Evolutionary conservation across 83 land plant genomes (phyloP).

Genomic region (Thuja plicata): DNA sequence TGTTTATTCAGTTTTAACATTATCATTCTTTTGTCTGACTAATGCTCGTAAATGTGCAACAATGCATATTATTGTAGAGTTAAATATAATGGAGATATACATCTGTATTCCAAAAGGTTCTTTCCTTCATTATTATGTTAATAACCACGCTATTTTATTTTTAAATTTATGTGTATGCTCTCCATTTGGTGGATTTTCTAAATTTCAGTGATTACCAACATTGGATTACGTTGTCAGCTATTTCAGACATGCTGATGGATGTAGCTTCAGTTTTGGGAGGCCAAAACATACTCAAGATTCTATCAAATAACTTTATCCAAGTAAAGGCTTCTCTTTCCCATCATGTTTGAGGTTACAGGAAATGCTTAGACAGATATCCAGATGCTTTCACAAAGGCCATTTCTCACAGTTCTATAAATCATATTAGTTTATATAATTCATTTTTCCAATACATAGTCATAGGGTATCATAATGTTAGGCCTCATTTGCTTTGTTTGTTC

Average conservation of each 20-base stretch:
- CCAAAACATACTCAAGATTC: constrained; percentile 63
- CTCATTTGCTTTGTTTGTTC: too few species aligned
- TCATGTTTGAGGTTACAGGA: too few species aligned
- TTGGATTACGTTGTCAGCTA: constrained; percentile 43
- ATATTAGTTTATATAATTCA: background rate
- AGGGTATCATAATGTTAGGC: background rate
- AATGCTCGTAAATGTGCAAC: too few species aligned
- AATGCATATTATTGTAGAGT: too few species aligned
- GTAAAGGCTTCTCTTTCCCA: too few species aligned
- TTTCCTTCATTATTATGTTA: background rate
- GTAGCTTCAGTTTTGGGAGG: constrained; percentile 91
- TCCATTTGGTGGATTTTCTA: too few species aligned
- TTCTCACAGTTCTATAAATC: background rate
- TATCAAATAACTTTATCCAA: constrained; percentile 65
- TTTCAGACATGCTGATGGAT: constrained; percentile 85
- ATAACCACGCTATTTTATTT: background rate
- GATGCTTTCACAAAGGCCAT: too few species aligned
- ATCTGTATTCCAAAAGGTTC: background rate
- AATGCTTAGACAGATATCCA: too few species aligned
- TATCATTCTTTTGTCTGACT: too few species aligned
- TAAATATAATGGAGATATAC: too few species aligned
- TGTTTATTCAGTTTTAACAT: too few species aligned
- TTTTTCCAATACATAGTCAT: background rate
- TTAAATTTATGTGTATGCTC: background rate
- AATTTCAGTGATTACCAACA: background rate